Conservation (phyloP, 805 yeast genomes). For the Grigorovia yakushimaensis region DNA sequence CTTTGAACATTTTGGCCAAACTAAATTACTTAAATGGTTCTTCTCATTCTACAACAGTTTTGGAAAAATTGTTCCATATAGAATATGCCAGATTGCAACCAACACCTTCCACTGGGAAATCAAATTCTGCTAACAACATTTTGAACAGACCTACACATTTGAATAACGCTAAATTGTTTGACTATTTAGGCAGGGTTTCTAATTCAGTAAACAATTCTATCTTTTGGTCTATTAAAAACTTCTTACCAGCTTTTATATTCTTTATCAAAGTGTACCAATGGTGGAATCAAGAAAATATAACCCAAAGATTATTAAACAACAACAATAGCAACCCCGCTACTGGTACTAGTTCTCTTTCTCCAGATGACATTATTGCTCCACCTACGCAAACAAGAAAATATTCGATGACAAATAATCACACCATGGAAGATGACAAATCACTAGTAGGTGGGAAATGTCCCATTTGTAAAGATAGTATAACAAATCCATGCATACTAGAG, state of each 20-base stretch:
- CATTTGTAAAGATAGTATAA: conserved; percentile 49
- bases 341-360: neutral
- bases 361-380: neutral
- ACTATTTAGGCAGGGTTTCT: neutral
- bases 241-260: conserved; percentile 77
- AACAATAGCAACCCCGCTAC: neutral
- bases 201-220: neutral
- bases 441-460: conserved; percentile 53
- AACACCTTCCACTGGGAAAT: neutral
- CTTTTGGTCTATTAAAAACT: conserved; percentile 1
- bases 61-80: conserved; percentile 52
- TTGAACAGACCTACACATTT: neutral
- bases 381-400: neutral
- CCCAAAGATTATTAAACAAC: conserved; percentile 17
- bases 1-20: conserved; percentile 47
- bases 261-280: conserved; percentile 78
- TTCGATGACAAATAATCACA: no score
- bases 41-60: conserved; percentile 46
- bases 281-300: conserved; percentile 79
- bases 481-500: conserved; percentile 79
- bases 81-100: conserved; percentile 40
- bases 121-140: neutral
- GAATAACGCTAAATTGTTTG: neutral
- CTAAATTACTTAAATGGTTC: conserved; percentile 59
- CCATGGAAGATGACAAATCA: no score